Conservation (phyloP, 2,329 filamentous ascomycete species). For the Sporothrix pseudoabietina region DNA sequence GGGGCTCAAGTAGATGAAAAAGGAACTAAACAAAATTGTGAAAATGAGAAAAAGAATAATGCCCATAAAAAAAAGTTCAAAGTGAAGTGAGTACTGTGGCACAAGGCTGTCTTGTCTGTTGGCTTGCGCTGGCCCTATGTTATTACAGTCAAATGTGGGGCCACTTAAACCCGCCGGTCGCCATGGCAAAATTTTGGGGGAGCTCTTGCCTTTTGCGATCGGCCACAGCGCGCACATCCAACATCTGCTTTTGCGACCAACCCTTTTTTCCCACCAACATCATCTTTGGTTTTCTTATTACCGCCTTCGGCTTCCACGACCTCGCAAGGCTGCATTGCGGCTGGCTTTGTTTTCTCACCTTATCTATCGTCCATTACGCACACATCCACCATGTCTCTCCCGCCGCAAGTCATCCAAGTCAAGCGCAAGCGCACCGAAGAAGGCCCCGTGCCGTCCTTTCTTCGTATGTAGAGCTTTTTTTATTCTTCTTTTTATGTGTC, state of each 20-base stretch:
- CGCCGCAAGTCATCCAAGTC: constrained; percentile 61
- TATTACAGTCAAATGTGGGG: constrained; percentile 11
- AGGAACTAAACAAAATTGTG: background rate
- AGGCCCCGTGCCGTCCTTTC: constrained; percentile 59
- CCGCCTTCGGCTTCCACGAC: background rate
- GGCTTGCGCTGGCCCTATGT: constrained; percentile 6
- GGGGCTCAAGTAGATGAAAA: background rate
- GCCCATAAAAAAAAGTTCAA: background rate
- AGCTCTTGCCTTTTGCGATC: background rate
- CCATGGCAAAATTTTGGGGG: constrained; percentile 28
- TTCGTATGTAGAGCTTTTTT: constrained; percentile 41
- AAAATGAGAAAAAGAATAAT: background rate
- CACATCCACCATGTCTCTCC: constrained; percentile 53
- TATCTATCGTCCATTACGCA: background rate
- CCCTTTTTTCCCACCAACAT: background rate
- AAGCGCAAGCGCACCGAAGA: constrained; percentile 62
- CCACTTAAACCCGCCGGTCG: constrained; percentile 19
- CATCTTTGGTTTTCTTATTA: background rate
- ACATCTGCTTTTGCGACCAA: background rate
- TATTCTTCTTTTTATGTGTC: background rate
- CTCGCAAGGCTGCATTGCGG: background rate
- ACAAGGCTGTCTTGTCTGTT: background rate
- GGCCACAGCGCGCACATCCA: background rate
- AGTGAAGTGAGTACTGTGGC: background rate
- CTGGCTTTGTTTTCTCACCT: background rate